Conservation (phyloP, 2,329 filamentous ascomycete genomes). For the Knufia fluminis region DNA sequence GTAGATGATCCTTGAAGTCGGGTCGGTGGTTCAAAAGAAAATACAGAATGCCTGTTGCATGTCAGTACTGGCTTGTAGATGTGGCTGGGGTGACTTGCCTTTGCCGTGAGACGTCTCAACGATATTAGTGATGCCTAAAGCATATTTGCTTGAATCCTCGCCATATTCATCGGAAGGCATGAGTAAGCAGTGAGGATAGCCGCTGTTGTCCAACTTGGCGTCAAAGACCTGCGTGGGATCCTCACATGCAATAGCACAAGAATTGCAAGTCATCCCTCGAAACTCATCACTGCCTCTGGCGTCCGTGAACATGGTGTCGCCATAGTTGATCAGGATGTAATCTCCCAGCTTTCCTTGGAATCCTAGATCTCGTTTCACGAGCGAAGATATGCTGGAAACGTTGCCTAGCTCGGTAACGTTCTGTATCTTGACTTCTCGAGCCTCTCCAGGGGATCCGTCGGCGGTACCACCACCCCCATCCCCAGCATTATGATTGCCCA, state of each 20-base stretch:
- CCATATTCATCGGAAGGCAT: slow-evolving; percentile 13
- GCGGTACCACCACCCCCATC: neutral
- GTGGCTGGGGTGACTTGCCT: slow-evolving; percentile 7
- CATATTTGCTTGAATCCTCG: slow-evolving; percentile 17
- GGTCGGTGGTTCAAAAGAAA: slow-evolving; percentile 24
- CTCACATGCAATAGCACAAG: slow-evolving; percentile 19
- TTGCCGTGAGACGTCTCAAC: slow-evolving; percentile 17
- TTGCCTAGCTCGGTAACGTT: slow-evolving; percentile 19
- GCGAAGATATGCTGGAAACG: slow-evolving; percentile 21
- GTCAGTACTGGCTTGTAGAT: neutral
- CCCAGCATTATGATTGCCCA: neutral
- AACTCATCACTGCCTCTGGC: slow-evolving; percentile 18
- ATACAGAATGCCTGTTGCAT: slow-evolving; percentile 17
- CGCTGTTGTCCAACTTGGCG: slow-evolving; percentile 14
- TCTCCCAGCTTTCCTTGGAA: slow-evolving; percentile 21
- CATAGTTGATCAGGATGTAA: slow-evolving; percentile 21
- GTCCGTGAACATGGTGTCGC: slow-evolving; percentile 23
- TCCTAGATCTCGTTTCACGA: slow-evolving; percentile 23
- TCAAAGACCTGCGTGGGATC: slow-evolving; percentile 21
- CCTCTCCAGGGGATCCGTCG: neutral
- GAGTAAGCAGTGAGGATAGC: slow-evolving; percentile 22
- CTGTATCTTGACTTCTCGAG: neutral
- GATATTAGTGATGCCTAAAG: slow-evolving; percentile 23
- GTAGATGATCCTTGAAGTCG: slow-evolving; percentile 18
- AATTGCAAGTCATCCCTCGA: slow-evolving; percentile 24